Evolutionary conservation across 1,284 basidiomycete genomes (phyloP).

Genomic region (Amylostereum areolatum): DNA sequence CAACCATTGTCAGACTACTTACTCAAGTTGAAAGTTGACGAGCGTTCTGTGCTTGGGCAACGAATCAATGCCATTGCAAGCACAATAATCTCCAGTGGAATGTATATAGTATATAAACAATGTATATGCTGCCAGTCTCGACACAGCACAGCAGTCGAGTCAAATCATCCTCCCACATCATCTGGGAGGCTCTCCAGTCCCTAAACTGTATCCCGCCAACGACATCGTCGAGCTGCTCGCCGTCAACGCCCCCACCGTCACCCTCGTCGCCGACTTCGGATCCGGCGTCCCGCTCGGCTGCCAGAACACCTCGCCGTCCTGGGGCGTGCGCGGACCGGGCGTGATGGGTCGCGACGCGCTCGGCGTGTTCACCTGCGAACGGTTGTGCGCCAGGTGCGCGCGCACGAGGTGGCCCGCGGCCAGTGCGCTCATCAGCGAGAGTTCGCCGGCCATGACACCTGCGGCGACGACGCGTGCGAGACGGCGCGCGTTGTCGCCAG

Average conservation of each 20-base stretch:
- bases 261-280: slow-evolving; percentile 5
- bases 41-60: no score
- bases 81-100: no score
- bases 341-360: slow-evolving; percentile 59
- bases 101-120: no score
- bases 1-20: no score
- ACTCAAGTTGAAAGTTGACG: no score
- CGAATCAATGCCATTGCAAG: no score
- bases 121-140: no score
- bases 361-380: slow-evolving; percentile 66
- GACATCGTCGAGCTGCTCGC: slow-evolving; percentile 11
- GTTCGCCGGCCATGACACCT: slow-evolving; percentile 92
- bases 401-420: slow-evolving; percentile 89
- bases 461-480: slow-evolving; percentile 86
- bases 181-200: no score
- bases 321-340: slow-evolving; percentile 31
- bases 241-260: slow-evolving; percentile 7
- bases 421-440: slow-evolving; percentile 83
- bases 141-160: no score
- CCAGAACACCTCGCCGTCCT: slow-evolving; percentile 12
- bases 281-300: slow-evolving; percentile 10
- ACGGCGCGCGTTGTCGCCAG: slow-evolving; percentile 82
- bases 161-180: no score
- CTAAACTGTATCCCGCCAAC: slow-evolving; percentile 4
- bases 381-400: slow-evolving; percentile 85